These are phyloP conservation scores for Aspergillus udagawae DNA, from an alignment of 2,329 filamentous ascomycete species.

Conservation along the genomic window DNA sequence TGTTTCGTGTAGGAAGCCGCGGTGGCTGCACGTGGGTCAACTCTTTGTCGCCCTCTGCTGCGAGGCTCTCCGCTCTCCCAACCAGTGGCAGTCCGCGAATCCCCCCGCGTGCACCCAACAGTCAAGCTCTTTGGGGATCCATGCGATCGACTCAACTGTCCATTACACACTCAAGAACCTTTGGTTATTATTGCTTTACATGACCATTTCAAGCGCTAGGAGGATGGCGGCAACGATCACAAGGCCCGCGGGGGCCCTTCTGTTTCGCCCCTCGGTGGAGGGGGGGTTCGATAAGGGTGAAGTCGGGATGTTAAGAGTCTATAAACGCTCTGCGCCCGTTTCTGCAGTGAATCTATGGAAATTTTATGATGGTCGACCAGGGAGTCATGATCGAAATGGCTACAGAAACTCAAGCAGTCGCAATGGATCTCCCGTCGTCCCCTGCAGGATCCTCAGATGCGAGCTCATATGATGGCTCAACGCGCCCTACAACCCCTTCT, in stretches of 20 bases:
- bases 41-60: not conserved
- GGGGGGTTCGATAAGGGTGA: not conserved
- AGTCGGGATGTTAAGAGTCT: not conserved
- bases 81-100: slow-evolving; percentile 6
- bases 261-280: not conserved
- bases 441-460: slow-evolving; percentile 16
- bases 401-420: slow-evolving; percentile 2
- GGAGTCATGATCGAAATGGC: not conserved
- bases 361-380: not conserved
- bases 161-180: not conserved
- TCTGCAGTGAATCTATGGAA: not conserved
- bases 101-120: slow-evolving; percentile 8
- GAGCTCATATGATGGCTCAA: slow-evolving; percentile 19
- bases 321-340: not conserved
- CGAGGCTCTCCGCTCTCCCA: not conserved
- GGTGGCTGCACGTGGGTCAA: slow-evolving; percentile 8
- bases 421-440: slow-evolving; percentile 21
- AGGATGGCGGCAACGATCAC: not conserved
- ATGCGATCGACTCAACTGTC: not conserved
- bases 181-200: not conserved
- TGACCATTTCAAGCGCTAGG: not conserved
- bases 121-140: slow-evolving; percentile 4
- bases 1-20: slow-evolving; percentile 1
- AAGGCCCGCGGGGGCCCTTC: not conserved
- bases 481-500: slow-evolving; percentile 23